Base-by-base conservation (phyloP, 1,139 yeast species). In the Taphrina flavorubra region DNA sequence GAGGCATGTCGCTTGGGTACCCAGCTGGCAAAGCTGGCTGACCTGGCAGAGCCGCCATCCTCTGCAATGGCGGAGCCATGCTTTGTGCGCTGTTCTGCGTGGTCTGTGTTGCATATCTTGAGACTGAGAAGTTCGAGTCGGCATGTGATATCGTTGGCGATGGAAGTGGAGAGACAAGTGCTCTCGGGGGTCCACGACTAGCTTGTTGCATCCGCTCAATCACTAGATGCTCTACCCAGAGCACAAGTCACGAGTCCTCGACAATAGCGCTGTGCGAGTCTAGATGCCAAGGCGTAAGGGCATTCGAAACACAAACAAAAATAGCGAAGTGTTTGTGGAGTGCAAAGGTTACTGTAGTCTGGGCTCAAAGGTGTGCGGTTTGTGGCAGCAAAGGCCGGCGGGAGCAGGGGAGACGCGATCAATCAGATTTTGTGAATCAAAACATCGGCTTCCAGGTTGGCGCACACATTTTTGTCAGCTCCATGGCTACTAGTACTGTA, bases 161-260 rank as follows among this genome's bases (percentile, higher is more conserved):
- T 25, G 62, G 62, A 25, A 58, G 53, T 13, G 62, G 62, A 11
- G 62, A 58, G 25, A 58, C 62, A 47, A 58, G 62, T 44, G 51
- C 18, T 20, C 62, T 42, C 47, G 39, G 46, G 18, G 51, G 62
- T 18, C 53, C 62, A 14, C 62, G 51, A n/a, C 53, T 44, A n/a
- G 39, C 42, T 10, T 25, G 53, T 39, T 58, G 62, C 62, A 58
- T 58, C 53, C 42, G 40, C 53, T n/a, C 34, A n/a, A 44, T 14
- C 47, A 44, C 18, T 3, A 18, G 6, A 44, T 13, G 18, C 8
- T 6, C 47, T 16, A 14, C 14, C 14, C 18, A n/a, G 18, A 4
- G 47, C 4, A 44, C 18, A 6, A 2, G 5, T 14, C 47, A 44
- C 47, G 18, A n/a, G 18, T 16, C 16, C 8, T 14, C 47, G 18